These are phyloP conservation scores for Trichoderma lentiforme DNA, from an alignment of 2,329 filamentous ascomycete genomes.

Conservation along the genomic window DNA sequence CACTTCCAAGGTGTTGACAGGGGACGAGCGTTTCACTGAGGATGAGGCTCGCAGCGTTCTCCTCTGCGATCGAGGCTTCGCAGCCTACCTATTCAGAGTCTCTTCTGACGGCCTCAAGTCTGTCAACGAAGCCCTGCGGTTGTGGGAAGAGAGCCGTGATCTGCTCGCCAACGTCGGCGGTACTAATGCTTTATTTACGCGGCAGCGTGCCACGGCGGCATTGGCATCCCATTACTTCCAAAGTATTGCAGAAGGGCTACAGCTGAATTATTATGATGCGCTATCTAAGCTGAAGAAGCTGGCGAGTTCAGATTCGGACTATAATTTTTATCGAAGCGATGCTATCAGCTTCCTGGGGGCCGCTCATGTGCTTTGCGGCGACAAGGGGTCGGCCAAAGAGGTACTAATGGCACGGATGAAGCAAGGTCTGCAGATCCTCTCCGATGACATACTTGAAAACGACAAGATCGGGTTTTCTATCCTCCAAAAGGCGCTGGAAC, in stretches of 20 bases:
- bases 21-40: not conserved
- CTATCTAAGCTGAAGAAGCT: not conserved
- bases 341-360: not conserved
- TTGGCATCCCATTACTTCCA: not conserved
- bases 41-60: not conserved
- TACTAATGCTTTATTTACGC: not conserved
- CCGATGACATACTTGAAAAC: not conserved
- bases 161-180: not conserved
- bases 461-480: not conserved
- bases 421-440: not conserved
- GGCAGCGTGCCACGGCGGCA: not conserved
- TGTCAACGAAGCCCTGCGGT: not conserved
- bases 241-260: not conserved
- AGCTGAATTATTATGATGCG: not conserved
- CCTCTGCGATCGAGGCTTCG: not conserved
- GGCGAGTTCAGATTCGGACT: not conserved
- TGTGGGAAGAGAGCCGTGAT: not conserved
- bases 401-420: not conserved
- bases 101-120: not conserved
- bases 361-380: not conserved
- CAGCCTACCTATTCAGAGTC: not conserved
- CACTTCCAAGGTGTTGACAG: not conserved
- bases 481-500: not conserved
- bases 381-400: not conserved
- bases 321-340: not conserved